Evolutionary conservation across 169 alveolate species (phyloP).

Genomic region (Plasmodium vinckei): DNA sequence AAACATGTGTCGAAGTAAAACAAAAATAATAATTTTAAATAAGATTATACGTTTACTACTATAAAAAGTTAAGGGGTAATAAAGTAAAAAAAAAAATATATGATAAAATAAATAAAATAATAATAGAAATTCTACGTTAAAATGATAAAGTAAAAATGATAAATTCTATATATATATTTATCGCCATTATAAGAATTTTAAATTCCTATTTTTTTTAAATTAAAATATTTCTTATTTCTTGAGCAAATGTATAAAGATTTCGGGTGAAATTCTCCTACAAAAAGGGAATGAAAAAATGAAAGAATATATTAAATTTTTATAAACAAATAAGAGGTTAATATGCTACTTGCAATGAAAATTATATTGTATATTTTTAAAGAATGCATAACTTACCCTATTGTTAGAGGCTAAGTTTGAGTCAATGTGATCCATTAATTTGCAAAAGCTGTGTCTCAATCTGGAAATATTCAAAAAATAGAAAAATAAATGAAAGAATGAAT

Average conservation of each 20-base stretch:
- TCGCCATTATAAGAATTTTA: neutral
- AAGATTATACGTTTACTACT: neutral
- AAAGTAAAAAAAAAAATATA: too few species aligned
- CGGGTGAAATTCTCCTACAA: slow-evolving; percentile 84
- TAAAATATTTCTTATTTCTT: slow-evolving; percentile 84
- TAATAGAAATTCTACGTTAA: too few species aligned
- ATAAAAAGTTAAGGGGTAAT: neutral
- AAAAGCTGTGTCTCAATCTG: slow-evolving; percentile 73
- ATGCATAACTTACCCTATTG: slow-evolving; percentile 36
- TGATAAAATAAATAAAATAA: too few species aligned
- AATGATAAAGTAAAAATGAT: too few species aligned
- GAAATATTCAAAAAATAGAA: neutral
- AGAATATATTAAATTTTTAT: slow-evolving; percentile 2
- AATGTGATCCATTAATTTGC: slow-evolving; percentile 75
- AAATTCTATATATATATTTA: neutral
- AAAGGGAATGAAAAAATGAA: slow-evolving; percentile 6
- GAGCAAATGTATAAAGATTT: slow-evolving; percentile 87
- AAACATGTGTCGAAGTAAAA: neutral
- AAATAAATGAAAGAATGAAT: neutral
- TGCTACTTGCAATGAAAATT: neutral
- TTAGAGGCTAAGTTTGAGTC: slow-evolving; percentile 65
- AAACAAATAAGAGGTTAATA: neutral
- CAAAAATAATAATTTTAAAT: slow-evolving; percentile 3
- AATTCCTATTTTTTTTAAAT: slow-evolving; percentile 45
- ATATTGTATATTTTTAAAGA: too few species aligned